Evolutionary conservation across 371 early-diverging fungal genomes (phyloP), one percentile per base, ranked within the genome.

Genomic region (Mortierella sp.): DNA sequence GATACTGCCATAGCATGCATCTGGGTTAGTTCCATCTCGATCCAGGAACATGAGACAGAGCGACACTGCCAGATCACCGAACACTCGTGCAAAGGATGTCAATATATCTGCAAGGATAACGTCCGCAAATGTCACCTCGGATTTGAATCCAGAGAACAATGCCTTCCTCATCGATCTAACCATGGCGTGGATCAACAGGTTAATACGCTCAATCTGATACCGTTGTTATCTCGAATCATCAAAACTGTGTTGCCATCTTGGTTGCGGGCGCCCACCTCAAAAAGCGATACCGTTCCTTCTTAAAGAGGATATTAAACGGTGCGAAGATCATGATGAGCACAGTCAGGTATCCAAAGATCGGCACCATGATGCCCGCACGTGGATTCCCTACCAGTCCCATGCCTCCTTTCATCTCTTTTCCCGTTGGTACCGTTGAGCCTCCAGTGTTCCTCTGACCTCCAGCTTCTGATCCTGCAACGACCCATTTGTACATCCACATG

Each of bases 51-150:
- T 82, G 62, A 80, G 67, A 62, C 87, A 87, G 28, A 79, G 58
- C n/a, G 89, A 81, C 52, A 84, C 78, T 49, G 90, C 88, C 5
- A 93, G 78, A 72, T 96, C 96, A 8, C 94, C 95, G 67, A 96
- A 85, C 10, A 95, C 91, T 47, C 92, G 87, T 0, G 96, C 91
- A 72, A 94, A 95, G 67, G 94, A 94, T 0, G 97, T 96, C 71
- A 96, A 72, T 50, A 96, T 91, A 86, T 97, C 98, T 6, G 96
- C 95, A 58, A 97, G 79, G 38, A 97, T 87, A 27, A 95, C 87
- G 68, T 97, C 97, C 1, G 86, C 86, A 68, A 96, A 91, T 28
- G 83, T 85, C 1, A 96, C 94, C 1, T 87, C 81, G 1, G 85
- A 69, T 56, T 79, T 64, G 39, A 93, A 54, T 55, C 80, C 81